These are phyloP conservation scores for Hypoxylon sp. DNA, from an alignment of 2,329 filamentous ascomycete genomes.

Conservation along the genomic window DNA sequence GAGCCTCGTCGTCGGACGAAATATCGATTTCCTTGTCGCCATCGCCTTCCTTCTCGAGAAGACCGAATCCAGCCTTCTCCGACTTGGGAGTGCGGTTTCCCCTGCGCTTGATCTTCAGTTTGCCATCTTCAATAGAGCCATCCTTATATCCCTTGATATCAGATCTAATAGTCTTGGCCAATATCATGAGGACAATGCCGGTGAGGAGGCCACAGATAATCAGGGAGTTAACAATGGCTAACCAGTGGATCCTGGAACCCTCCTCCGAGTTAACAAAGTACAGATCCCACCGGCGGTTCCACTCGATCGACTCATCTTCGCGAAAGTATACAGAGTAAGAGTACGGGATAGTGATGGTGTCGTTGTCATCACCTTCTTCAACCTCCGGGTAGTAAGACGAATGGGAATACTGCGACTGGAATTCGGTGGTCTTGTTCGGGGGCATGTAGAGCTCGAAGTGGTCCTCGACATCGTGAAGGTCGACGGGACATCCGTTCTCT, in stretches of 20 bases:
- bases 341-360: conserved; percentile 81
- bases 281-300: conserved; percentile 87
- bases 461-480: conserved; percentile 74
- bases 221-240: conserved; percentile 89
- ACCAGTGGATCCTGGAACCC: conserved; percentile 85
- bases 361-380: conserved; percentile 73
- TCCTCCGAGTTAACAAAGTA: conserved; percentile 93
- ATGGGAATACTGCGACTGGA: conserved; percentile 65
- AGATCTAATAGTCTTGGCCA: conserved; percentile 81
- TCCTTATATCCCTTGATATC: conserved; percentile 85
- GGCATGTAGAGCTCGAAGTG: conserved; percentile 79
- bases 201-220: conserved; percentile 86
- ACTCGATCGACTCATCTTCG: conserved; percentile 84
- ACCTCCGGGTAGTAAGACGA: conserved; percentile 72
- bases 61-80: conserved; percentile 68
- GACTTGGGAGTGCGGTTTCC: conserved; percentile 62
- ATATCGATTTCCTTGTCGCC: conserved; percentile 68
- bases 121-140: conserved; percentile 75
- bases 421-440: conserved; percentile 71
- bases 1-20: conserved; percentile 77
- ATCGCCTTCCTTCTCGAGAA: conserved; percentile 73
- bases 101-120: conserved; percentile 68
- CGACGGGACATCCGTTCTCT: conserved; percentile 76
- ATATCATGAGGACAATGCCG: conserved; percentile 83
- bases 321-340: conserved; percentile 93